These are phyloP conservation scores for Cokeromyces recurvatus DNA, from an alignment of 371 early-diverging fungal genomes.

Conservation along the genomic window DNA sequence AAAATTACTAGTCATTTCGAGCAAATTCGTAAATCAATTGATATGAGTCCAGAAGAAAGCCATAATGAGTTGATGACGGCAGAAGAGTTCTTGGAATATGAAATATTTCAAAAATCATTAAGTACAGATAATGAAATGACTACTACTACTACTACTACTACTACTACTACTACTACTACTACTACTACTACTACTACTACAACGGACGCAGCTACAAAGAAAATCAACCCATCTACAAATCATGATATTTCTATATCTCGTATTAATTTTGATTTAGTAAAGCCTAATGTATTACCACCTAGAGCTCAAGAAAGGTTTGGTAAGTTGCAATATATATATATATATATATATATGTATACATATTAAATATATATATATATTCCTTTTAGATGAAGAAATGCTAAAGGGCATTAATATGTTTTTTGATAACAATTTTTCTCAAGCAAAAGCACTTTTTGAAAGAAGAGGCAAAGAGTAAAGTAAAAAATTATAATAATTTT, in stretches of 20 bases:
- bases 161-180: neutral
- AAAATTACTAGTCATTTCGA: conserved; percentile 15
- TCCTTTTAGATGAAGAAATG: conserved; percentile 43
- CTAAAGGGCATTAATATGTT: conserved; percentile 42
- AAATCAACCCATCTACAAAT: neutral
- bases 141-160: too few species aligned
- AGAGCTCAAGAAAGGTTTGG: conserved; percentile 41
- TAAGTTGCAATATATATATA: conserved; percentile 14
- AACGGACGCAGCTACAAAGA: neutral
- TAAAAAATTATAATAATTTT: too few species aligned
- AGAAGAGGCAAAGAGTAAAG: conserved; percentile 30
- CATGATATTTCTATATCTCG: conserved; percentile 8
- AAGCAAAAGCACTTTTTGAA: conserved; percentile 37
- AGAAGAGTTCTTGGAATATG: too few species aligned
- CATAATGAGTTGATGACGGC: too few species aligned
- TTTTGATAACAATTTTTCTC: conserved; percentile 53
- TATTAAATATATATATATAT: neutral
- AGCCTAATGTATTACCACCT: conserved; percentile 35
- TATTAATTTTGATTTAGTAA: conserved; percentile 19
- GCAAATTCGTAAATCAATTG: neutral
- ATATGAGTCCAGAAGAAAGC: too few species aligned
- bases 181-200: neutral
- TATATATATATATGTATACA: too few species aligned
- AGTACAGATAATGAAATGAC: too few species aligned
- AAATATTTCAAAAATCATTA: too few species aligned